A percentile compares a stretch with the other conserved stretches of the same genome.
These are phyloP conservation scores for Oenanthe javanica DNA, from an alignment of 140 eudicot genomes.

Conservation along the genomic window DNA sequence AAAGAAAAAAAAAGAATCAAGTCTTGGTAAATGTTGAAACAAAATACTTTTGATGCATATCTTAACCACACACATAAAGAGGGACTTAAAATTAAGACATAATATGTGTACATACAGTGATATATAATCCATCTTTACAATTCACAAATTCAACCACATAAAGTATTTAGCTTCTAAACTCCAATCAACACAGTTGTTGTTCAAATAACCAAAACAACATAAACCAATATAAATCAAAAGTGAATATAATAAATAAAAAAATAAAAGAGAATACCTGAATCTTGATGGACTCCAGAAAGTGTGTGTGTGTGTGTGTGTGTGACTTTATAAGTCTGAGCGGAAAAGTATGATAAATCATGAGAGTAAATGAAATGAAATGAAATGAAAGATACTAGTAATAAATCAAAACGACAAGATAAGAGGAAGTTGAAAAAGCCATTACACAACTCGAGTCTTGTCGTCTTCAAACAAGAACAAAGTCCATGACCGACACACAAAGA, in stretches of 20 bases:
- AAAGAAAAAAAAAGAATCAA: background rate
- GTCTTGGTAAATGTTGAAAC: background rate
- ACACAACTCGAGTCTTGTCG: constrained; percentile 2
- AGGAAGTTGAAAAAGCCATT: constrained; percentile 1
- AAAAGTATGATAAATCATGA: background rate
- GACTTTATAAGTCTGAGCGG: background rate
- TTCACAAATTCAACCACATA: background rate
- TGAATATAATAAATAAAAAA: background rate
- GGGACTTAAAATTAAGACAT: background rate
- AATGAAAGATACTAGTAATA: background rate
- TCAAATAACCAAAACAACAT: background rate
- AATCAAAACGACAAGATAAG: background rate
- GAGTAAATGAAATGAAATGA: background rate
- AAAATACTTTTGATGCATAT: background rate
- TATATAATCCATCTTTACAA: background rate
- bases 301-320: background rate
- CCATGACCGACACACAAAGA: constrained; percentile 12
- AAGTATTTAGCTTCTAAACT: background rate
- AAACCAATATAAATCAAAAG: background rate
- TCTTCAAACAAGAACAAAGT: constrained; percentile 11
- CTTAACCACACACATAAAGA: background rate
- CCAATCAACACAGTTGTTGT: background rate
- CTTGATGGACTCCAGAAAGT: background rate
- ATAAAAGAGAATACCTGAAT: background rate
- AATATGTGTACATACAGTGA: no score